Evolutionary conservation across 2,329 filamentous ascomycete genomes (phyloP), one percentile per base, ranked within the genome.

Genomic region (Fusarium tuaranense): DNA sequence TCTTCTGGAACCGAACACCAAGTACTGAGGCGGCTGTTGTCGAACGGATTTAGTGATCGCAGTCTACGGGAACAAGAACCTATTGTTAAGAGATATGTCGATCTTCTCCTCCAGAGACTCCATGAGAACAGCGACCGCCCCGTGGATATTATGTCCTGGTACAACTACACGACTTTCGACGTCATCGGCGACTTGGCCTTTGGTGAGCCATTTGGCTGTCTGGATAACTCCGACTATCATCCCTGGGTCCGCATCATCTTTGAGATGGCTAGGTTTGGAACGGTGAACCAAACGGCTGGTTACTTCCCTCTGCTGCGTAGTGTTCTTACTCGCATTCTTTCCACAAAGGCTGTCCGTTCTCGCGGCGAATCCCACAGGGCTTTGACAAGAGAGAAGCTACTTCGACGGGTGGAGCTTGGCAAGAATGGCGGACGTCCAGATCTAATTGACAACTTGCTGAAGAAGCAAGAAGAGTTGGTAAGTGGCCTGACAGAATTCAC

Each of bases 11-110:
- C 14, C 8, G 46, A 53, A 53, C 25, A 53, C 5, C 22, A 25
- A 30, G 25, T 53, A 14, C 46, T 53, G 14, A 30, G 46, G 27
- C 46, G 46, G 18, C 25, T 27, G 18, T n/a, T 53, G 18, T 53
- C 46, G 22, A 8, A 53, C 4, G 46, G 46, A 7, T 30, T 53
- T 6, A 53, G 46, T 27, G 46, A 53, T 14, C 46, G 46, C 22
- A 53, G 46, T 10, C 25, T 53, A 10, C 25, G 46, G 14, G 46
- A 53, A 2, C 80, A 81, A 68, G 71, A 80, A 60, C 67, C 74
- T 0, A 58, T 77, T 2, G 73, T 87, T 69, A 78, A 81, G 65
- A 70, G 73, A 0, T 85, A 87, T 71, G 81, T 85, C 22, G 78
- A 83, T 57, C 70, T 85, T 12, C 81, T 87, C 7, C 14, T 25